phyloP scores from a whole-genome alignment of 257 asterid genomes.

The Nicotiana undulata region DNA sequence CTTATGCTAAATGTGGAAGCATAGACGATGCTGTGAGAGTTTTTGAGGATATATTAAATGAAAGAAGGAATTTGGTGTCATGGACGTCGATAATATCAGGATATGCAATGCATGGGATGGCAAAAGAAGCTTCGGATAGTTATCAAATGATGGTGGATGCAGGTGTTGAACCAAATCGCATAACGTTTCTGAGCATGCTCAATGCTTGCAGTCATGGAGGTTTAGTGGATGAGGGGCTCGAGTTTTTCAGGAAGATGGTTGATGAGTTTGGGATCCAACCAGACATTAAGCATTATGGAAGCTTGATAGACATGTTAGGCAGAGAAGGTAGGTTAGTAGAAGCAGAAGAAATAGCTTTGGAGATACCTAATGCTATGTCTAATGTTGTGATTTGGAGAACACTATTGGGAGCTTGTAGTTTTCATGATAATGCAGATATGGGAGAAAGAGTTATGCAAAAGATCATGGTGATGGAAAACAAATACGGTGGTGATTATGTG shows the following conservation, averaged over 20 bases:
- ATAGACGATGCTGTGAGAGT: constrained; percentile 33
- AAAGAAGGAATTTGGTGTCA: constrained; percentile 45
- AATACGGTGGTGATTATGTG: constrained; percentile 73
- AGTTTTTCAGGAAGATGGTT: constrained; percentile 45
- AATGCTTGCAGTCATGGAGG: constrained; percentile 75
- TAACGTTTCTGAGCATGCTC: constrained; percentile 55
- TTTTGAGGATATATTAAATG: constrained; percentile 38
- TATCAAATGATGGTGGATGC: constrained; percentile 37
- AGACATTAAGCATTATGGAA: constrained; percentile 55
- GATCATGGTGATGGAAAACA: constrained; percentile 49
- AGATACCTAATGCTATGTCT: constrained; percentile 33
- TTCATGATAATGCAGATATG: constrained; percentile 55
- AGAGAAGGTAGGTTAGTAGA: constrained; percentile 78
- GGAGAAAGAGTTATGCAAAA: constrained; percentile 52
- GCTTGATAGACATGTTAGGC: constrained; percentile 65
- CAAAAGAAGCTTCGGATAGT: constrained; percentile 46
- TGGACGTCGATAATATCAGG: constrained; percentile 80
- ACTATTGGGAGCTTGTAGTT: constrained; percentile 66
- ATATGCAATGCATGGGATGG: constrained; percentile 69
- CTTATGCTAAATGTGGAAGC: constrained; percentile 61
- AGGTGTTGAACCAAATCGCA: constrained; percentile 39
- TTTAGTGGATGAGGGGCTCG: constrained; percentile 58
- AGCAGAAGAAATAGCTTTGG: constrained; percentile 57
- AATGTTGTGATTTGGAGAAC: constrained; percentile 70
- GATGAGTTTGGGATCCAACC: constrained; percentile 36